A percentile compares a stretch with the other conserved stretches of the same genome.
Conservation (phyloP, 495 filamentous ascomycete genomes). For the Mytilinidion resinicola region DNA sequence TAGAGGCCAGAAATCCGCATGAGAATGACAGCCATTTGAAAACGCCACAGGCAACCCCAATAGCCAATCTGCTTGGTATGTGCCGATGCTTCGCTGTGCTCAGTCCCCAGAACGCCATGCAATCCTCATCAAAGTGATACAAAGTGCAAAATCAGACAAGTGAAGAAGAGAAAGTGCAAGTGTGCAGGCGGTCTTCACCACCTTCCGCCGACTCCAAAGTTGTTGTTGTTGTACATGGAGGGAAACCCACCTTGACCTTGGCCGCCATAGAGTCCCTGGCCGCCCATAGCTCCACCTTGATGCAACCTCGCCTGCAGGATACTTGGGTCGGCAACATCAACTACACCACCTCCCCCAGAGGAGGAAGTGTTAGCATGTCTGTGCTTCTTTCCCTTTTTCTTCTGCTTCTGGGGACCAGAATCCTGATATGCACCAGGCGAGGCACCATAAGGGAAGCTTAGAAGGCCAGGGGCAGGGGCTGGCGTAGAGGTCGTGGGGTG, state of each 20-base stretch:
- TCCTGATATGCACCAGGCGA: conserved; percentile 79
- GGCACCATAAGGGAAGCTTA: conserved; percentile 75
- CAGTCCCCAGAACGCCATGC: conserved; percentile 24
- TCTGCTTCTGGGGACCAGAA: conserved; percentile 82
- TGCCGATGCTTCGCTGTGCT: conserved; percentile 28
- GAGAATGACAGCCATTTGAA: conserved; percentile 15
- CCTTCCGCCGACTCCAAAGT: conserved; percentile 58
- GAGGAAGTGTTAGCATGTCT: conserved; percentile 99
- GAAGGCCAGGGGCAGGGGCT: conserved; percentile 79
- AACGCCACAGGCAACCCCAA: conserved; percentile 21
- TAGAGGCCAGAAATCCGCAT: conserved; percentile 13
- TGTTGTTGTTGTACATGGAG: conserved; percentile 49
- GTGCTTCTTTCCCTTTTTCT: conserved; percentile 99
- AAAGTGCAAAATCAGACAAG: conserved; percentile 9
- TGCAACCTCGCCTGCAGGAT: conserved; percentile 98
- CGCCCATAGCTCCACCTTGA: conserved; percentile 66
- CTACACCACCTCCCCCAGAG: conserved; percentile 93
- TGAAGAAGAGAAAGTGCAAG: conserved; percentile 37
- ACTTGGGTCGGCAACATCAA: conserved; percentile 99
- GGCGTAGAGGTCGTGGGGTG: conserved; percentile 73
- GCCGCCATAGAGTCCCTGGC: conserved; percentile 80
- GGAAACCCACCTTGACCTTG: conserved; percentile 99
- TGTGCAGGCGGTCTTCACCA: conserved; percentile 39
- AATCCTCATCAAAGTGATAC: conserved; percentile 17
- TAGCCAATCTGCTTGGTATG: conserved; percentile 16